Base-by-base conservation (phyloP, 305 asterid genomes). In the Fraxinus xanthoxyloides region DNA sequence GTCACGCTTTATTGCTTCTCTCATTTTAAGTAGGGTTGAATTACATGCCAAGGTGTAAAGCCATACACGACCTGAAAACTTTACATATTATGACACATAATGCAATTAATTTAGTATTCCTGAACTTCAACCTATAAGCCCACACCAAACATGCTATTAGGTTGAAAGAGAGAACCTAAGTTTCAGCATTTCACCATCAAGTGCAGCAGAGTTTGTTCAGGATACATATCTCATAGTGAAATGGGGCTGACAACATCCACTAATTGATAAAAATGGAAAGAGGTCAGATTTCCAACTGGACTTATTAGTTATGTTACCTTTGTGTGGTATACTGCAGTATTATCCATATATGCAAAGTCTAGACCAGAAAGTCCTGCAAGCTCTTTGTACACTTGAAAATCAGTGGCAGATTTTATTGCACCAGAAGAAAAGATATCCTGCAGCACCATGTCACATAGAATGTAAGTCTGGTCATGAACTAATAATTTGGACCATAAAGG, bases 401-500 rank as follows among this genome's bases (percentile, higher is more conserved):
- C 98, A n/a, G 99, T 96, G 4, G 96, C 96, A 76, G 99, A 94
- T 75, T 94, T 94, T 87, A 96, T 93, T 69, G 87, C 89, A 79
- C 99, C 98, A 30, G 98, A 96, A 75, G 90, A 75, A 88, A 96
- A 96, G 78, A 96, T 73, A 91, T 96, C 99, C 99, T 96, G 93
- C 82, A 84, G 81, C 82, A 85, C 87, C 69, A 83, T 74, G 78
- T 80, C 65, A 74, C 32, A 24, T 24, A 77, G 72, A 82, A 79
- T 77, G 76, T 85, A 84, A 87, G 82, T 81, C 48, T 26, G 32
- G 26, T 32, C 26, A 70, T 70, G 75, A 72, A 72, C 59, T 24
- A 73, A 77, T 67, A 54, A 73, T 79, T 31, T 12, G 35, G 77
- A 81, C 36, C 61, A 46, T 63, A 24, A 75, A 23, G 59, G 63